Conservation (phyloP, 176 grass and related monocot genomes). For the Triticum dicoccoides region DNA sequence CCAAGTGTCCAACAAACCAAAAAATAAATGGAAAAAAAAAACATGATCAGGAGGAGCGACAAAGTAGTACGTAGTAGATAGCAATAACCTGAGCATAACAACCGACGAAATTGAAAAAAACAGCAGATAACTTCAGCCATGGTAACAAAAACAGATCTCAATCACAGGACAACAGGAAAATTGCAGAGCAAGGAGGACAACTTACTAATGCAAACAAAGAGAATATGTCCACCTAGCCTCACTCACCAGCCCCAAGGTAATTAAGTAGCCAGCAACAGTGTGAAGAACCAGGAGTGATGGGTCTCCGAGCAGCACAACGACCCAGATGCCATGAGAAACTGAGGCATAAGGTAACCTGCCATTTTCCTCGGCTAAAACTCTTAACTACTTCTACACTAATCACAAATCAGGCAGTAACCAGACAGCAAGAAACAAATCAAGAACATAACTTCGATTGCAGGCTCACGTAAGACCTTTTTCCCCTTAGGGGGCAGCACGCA, state of each 20-base stretch:
- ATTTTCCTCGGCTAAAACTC: conserved; percentile 18
- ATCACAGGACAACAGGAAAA: neutral
- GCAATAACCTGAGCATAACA: too few relatives aligned
- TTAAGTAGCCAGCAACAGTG: neutral
- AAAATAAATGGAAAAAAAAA: too few relatives aligned
- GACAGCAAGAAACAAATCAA: neutral
- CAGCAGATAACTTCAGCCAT: neutral
- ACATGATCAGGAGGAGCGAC: too few relatives aligned
- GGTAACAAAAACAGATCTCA: neutral
- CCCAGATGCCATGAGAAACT: conserved; percentile 14
- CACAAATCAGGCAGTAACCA: neutral
- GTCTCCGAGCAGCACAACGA: conserved; percentile 33
- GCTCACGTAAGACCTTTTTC: neutral
- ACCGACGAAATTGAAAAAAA: too few relatives aligned
- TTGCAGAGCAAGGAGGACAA: neutral
- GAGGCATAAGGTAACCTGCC: conserved; percentile 31
- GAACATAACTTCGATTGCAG: neutral
- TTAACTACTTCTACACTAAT: neutral
- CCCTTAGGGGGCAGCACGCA: neutral
- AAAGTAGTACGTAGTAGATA: too few relatives aligned
- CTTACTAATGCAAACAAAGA: neutral
- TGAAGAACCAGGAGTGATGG: neutral
- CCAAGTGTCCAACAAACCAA: too few relatives aligned
- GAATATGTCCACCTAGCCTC: neutral
- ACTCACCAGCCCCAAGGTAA: neutral